Evolutionary conservation across 164 flowering plant species (phyloP).

Genomic region (Protea cynaroides): DNA sequence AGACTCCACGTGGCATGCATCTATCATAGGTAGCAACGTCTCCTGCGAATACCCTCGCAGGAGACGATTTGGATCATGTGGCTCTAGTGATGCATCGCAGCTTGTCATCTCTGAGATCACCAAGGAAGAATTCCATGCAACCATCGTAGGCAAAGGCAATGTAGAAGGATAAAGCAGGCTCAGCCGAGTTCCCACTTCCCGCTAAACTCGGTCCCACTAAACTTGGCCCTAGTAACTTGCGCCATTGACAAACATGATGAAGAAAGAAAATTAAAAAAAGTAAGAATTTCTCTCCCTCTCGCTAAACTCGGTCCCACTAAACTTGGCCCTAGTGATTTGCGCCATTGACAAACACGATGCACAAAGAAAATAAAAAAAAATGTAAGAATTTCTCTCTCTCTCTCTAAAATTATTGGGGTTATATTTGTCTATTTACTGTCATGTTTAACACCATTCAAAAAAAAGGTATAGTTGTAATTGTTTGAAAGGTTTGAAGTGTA

Average conservation of each 20-base stretch:
- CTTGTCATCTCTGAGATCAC: conserved; percentile 39
- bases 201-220: conserved; percentile 43
- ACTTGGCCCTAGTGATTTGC: conserved; percentile 64
- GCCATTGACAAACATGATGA: conserved; percentile 40
- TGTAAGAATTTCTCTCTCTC: neutral
- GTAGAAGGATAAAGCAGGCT: conserved; percentile 54
- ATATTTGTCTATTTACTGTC: too few relatives aligned
- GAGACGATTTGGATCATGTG: too few relatives aligned
- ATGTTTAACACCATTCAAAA: too few relatives aligned
- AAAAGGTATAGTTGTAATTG: too few relatives aligned
- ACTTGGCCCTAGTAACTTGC: conserved; percentile 64
- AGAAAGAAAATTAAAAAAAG: neutral
- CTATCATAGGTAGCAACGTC: too few relatives aligned
- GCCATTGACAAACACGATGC: conserved; percentile 40
- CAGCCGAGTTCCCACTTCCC: conserved; percentile 49
- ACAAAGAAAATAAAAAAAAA: neutral
- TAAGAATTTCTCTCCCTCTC: conserved; percentile 1
- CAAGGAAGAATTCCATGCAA: conserved; percentile 46
- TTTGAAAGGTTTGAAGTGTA: too few relatives aligned
- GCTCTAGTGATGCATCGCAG: conserved; percentile 23
- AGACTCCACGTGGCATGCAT: too few relatives aligned
- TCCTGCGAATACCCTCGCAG: too few relatives aligned
- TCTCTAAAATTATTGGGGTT: too few relatives aligned
- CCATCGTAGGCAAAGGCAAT: conserved; percentile 35
- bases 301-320: conserved; percentile 43